These are phyloP conservation scores for Venustampulla echinocandica DNA, from an alignment of 495 filamentous ascomycete genomes.

Conservation along the genomic window DNA sequence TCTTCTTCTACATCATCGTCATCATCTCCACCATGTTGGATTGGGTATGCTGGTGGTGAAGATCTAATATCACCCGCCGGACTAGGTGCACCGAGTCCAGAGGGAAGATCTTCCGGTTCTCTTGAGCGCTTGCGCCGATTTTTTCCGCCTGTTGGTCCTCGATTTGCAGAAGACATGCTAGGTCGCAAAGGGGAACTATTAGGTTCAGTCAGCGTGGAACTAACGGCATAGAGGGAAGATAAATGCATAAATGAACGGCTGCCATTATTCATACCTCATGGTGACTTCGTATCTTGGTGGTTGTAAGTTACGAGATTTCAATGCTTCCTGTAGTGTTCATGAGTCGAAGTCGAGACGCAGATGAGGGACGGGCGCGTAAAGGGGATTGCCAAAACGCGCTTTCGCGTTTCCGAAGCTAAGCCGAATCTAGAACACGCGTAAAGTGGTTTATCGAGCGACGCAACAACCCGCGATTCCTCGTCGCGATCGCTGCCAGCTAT, in stretches of 20 bases:
- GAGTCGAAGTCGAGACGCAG: not conserved
- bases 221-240: not conserved
- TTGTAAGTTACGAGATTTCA: too few relatives aligned
- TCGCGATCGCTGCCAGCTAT: too few relatives aligned
- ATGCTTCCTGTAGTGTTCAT: not conserved
- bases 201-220: conserved; percentile 8
- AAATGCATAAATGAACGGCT: not conserved
- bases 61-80: conserved; percentile 43
- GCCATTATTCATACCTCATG: conserved; percentile 18
- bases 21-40: conserved; percentile 45
- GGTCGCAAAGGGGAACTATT: conserved; percentile 71
- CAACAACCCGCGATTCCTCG: too few relatives aligned
- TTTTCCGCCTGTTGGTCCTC: conserved; percentile 47
- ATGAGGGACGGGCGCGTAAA: not conserved
- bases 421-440: conserved; percentile 4
- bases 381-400: not conserved
- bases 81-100: conserved; percentile 62
- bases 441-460: conserved; percentile 4
- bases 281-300: too few relatives aligned
- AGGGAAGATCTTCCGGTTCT: conserved; percentile 65
- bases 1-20: conserved; percentile 73
- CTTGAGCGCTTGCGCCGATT: conserved; percentile 73
- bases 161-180: conserved; percentile 80
- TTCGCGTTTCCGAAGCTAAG: too few relatives aligned
- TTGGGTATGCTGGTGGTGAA: conserved; percentile 43